A percentile compares a stretch with the other conserved stretches of the same genome.
Conservation (phyloP, 169 alveolate genomes). For the Ichthyophthirius multifiliis region DNA sequence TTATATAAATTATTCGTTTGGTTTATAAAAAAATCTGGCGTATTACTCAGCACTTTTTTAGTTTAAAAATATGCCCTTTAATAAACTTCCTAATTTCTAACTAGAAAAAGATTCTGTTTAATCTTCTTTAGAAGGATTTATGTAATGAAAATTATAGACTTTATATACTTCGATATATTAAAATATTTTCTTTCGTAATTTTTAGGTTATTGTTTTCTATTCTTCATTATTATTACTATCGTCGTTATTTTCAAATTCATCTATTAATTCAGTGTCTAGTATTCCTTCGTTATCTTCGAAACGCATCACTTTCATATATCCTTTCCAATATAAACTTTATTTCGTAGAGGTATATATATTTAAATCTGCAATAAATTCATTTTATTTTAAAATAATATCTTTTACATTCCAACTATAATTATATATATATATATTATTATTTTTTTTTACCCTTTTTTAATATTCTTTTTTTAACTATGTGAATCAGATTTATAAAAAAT, state of each 20-base stretch:
- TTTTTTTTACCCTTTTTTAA: slow-evolving; percentile 8
- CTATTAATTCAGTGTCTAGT: background rate
- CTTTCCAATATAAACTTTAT: slow-evolving; percentile 33
- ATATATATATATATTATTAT: background rate
- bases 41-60: slow-evolving; percentile 16
- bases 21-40: slow-evolving; percentile 32
- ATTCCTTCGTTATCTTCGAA: slow-evolving; percentile 28
- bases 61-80: slow-evolving; percentile 36
- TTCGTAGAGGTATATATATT: background rate
- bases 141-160: slow-evolving; percentile 22
- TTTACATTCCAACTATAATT: slow-evolving; percentile 19
- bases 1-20: background rate
- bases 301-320: slow-evolving; percentile 23
- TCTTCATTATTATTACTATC: background rate
- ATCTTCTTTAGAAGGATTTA: background rate
- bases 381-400: slow-evolving; percentile 6
- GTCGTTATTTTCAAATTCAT: background rate
- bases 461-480: background rate
- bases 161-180: slow-evolving; percentile 42
- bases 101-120: background rate
- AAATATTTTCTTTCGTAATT: background rate
- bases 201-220: background rate
- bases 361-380: slow-evolving; percentile 11
- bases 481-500: slow-evolving; percentile 13
- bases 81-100: slow-evolving; percentile 16